Conservation (phyloP, 495 filamentous ascomycete species). For the Penicillium canariense region DNA sequence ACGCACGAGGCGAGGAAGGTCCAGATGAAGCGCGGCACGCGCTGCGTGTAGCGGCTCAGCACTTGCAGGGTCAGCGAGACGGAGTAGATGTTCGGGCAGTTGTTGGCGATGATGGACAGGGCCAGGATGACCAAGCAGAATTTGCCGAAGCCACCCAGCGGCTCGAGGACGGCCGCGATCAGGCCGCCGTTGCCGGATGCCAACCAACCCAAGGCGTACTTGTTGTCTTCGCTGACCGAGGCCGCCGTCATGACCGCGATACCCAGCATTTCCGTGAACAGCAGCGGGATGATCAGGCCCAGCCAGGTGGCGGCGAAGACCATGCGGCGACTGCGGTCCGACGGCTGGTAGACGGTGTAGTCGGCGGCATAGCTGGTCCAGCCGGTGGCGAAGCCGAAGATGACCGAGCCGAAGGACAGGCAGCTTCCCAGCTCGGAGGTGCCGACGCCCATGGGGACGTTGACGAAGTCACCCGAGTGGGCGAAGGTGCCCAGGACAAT, state of each 20-base stretch:
- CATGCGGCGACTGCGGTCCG: conserved; percentile 51
- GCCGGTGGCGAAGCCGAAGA: conserved; percentile 77
- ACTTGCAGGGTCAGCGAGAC: conserved; percentile 74
- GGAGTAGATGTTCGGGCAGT: conserved; percentile 89
- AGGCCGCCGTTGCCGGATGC: conserved; percentile 68
- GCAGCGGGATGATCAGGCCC: conserved; percentile 68
- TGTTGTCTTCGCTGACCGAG: conserved; percentile 45
- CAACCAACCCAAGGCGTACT: conserved; percentile 59
- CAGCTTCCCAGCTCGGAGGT: conserved; percentile 60
- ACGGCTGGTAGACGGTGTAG: conserved; percentile 81
- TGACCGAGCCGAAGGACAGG: conserved; percentile 69
- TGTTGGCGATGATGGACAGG: conserved; percentile 77
- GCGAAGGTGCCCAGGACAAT: conserved; percentile 73
- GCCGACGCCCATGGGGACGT: conserved; percentile 62
- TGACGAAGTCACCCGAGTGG: conserved; percentile 69
- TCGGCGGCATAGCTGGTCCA: conserved; percentile 81
- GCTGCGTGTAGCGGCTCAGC: conserved; percentile 59
- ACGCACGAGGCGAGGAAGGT: conserved; percentile 63
- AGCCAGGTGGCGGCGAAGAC: conserved; percentile 69
- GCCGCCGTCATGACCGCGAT: conserved; percentile 69
- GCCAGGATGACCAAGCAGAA: conserved; percentile 82
- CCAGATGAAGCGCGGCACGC: conserved; percentile 77
- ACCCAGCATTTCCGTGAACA: conserved; percentile 79
- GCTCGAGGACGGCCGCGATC: conserved; percentile 63
- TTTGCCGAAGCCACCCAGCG: conserved; percentile 71